Evolutionary conservation across 352 stramenopile species (phyloP).

Genomic region (Phytophthora lateralis): DNA sequence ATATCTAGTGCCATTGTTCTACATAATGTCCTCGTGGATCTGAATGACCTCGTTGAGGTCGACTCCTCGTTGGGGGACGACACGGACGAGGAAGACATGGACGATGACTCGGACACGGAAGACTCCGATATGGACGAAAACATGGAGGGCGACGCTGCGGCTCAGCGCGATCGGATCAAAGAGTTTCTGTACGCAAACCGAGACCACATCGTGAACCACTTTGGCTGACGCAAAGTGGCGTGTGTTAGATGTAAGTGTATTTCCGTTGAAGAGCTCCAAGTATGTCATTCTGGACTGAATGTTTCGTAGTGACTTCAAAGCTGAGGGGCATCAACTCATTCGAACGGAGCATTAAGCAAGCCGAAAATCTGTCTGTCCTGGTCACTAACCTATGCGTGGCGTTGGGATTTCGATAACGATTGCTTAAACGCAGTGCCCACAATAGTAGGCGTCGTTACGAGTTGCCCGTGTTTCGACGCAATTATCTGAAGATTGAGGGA

Average conservation of each 20-base stretch:
- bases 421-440: too few relatives aligned
- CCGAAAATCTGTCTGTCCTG: too few relatives aligned
- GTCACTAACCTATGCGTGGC: too few relatives aligned
- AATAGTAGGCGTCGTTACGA: neutral
- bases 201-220: slow-evolving; percentile 9
- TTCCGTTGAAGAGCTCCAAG: neutral
- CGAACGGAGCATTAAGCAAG: too few relatives aligned
- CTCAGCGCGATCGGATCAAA: slow-evolving; percentile 23
- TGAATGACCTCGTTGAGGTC: slow-evolving; percentile 20
- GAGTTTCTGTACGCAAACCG: slow-evolving; percentile 23
- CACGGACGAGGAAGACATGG: slow-evolving; percentile 32
- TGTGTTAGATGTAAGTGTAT: neutral
- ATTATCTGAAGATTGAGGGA: neutral
- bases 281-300: neutral
- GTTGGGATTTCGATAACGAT: too few relatives aligned
- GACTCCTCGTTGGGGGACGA: slow-evolving; percentile 23
- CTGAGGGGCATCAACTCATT: too few relatives aligned
- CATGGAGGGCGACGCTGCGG: slow-evolving; percentile 9
- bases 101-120: slow-evolving; percentile 15
- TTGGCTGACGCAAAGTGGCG: slow-evolving; percentile 15
- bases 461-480: neutral
- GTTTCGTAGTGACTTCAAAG: too few relatives aligned
- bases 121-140: slow-evolving; percentile 25
- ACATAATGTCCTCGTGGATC: slow-evolving; percentile 26
- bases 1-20: slow-evolving; percentile 26